phyloP scores from a whole-genome alignment of 352 stramenopile genomes.

The Phytophthora foliorum region DNA sequence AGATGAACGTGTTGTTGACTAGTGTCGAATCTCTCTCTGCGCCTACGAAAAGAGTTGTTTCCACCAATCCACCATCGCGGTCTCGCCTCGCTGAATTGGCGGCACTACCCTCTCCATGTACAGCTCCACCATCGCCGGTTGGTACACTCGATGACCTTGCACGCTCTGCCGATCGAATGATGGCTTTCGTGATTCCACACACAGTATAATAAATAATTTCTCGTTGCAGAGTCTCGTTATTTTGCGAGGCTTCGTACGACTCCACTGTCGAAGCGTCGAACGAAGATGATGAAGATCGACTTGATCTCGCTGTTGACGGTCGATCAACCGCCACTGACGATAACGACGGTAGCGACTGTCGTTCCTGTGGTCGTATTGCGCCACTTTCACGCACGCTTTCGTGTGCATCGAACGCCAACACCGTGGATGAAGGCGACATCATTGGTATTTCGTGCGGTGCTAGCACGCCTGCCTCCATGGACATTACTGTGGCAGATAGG shows the following conservation, averaged over 20 bases:
- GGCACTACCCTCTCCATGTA: constrained; percentile 28
- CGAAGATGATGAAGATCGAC: constrained; percentile 41
- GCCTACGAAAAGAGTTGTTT: constrained; percentile 61
- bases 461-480: constrained; percentile 34
- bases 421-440: constrained; percentile 16
- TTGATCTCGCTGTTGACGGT: constrained; percentile 24
- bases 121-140: constrained; percentile 5
- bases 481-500: constrained; percentile 27
- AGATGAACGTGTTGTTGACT: constrained; percentile 56
- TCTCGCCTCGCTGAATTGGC: constrained; percentile 34
- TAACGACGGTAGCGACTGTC: constrained; percentile 27
- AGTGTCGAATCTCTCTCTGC: constrained; percentile 61
- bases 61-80: constrained; percentile 24
- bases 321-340: constrained; percentile 21
- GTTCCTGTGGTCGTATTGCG: constrained; percentile 22
- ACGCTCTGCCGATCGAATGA: constrained; percentile 61
- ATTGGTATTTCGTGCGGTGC: constrained; percentile 18
- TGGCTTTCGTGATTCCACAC: constrained; percentile 81
- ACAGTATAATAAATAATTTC: constrained; percentile 90
- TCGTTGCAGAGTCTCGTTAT: constrained; percentile 79
- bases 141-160: constrained; percentile 34
- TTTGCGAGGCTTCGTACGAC: constrained; percentile 63
- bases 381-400: constrained; percentile 35
- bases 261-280: constrained; percentile 36
- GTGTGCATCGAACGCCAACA: constrained; percentile 21